A percentile compares a stretch with the other conserved stretches of the same genome.
These are phyloP conservation scores for Calonectria pteridis DNA, from an alignment of 2,329 filamentous ascomycete species.

Conservation along the genomic window DNA sequence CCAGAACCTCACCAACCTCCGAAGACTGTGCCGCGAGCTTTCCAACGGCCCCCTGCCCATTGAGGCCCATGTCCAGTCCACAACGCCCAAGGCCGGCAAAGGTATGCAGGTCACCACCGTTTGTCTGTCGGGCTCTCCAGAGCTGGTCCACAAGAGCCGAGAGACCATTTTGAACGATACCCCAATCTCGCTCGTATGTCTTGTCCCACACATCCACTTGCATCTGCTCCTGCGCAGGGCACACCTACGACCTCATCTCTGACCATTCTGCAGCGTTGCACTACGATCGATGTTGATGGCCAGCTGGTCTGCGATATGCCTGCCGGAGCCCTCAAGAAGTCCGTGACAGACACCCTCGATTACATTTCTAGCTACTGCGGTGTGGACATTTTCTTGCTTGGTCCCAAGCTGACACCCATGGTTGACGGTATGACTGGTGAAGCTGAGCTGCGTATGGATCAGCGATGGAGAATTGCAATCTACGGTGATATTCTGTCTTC, in stretches of 20 bases:
- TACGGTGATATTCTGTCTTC: conserved; percentile 96
- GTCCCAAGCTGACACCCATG: conserved; percentile 87
- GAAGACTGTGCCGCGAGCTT: conserved; percentile 84
- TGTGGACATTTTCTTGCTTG: conserved; percentile 95
- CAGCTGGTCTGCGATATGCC: conserved; percentile 84
- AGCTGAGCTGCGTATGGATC: conserved; percentile 86
- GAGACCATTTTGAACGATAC: conserved; percentile 92
- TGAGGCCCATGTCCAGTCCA: conserved; percentile 86
- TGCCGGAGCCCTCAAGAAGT: conserved; percentile 76
- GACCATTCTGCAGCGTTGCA: conserved; percentile 76
- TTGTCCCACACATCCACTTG: conserved; percentile 12
- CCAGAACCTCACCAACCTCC: conserved; percentile 84
- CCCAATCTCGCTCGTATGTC: conserved; percentile 88
- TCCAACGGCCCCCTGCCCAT: conserved; percentile 78
- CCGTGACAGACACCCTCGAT: conserved; percentile 87
- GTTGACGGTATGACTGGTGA: conserved; percentile 81
- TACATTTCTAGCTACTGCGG: conserved; percentile 89
- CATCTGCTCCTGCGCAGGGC: background rate
- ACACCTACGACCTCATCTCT: conserved; percentile 15
- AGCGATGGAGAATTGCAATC: conserved; percentile 91
- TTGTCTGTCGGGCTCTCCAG: conserved; percentile 88
- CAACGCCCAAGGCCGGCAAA: conserved; percentile 79
- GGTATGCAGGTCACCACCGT: conserved; percentile 84
- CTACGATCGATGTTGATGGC: conserved; percentile 92
- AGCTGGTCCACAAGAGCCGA: conserved; percentile 89